A percentile compares a stretch with the other conserved stretches of the same genome.
phyloP scores from a whole-genome alignment of 2,329 filamentous ascomycete genomes.

The Chlorencoelia australis region DNA sequence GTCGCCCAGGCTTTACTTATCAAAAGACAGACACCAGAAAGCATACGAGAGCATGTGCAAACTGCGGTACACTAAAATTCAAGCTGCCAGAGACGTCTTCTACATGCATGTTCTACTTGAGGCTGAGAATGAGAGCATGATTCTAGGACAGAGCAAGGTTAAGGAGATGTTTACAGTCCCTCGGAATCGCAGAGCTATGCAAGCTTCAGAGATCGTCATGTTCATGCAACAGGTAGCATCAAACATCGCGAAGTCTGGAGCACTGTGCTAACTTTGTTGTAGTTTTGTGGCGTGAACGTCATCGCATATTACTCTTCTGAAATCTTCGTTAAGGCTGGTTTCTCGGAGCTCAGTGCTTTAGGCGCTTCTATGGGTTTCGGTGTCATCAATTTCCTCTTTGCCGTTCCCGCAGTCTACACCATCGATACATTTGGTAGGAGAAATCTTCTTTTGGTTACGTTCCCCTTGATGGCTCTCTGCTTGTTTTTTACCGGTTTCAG shows the following conservation, averaged over 20 bases:
- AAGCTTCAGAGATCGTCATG: slow-evolving; percentile 52
- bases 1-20: slow-evolving; percentile 41
- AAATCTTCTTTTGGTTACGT: slow-evolving; percentile 52
- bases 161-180: slow-evolving; percentile 50
- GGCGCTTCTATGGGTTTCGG: slow-evolving; percentile 54
- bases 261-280: background rate
- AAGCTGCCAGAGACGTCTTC: slow-evolving; percentile 46
- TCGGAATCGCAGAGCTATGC: slow-evolving; percentile 42
- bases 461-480: slow-evolving; percentile 50
- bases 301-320: slow-evolving; percentile 52
- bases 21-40: slow-evolving; percentile 35
- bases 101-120: slow-evolving; percentile 48
- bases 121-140: slow-evolving; percentile 42
- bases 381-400: slow-evolving; percentile 55
- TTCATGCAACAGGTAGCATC: slow-evolving; percentile 41
- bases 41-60: slow-evolving; percentile 38
- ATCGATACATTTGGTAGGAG: slow-evolving; percentile 60
- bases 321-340: slow-evolving; percentile 48
- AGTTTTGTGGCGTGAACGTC: slow-evolving; percentile 41
- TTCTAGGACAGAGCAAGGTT: slow-evolving; percentile 38
- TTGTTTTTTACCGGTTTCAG: slow-evolving; percentile 43
- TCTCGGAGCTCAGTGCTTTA: slow-evolving; percentile 41
- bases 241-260: background rate
- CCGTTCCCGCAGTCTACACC: slow-evolving; percentile 52
- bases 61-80: slow-evolving; percentile 41